phyloP scores from a whole-genome alignment of 148 eudicot species.

The Selenicereus undatus region DNA sequence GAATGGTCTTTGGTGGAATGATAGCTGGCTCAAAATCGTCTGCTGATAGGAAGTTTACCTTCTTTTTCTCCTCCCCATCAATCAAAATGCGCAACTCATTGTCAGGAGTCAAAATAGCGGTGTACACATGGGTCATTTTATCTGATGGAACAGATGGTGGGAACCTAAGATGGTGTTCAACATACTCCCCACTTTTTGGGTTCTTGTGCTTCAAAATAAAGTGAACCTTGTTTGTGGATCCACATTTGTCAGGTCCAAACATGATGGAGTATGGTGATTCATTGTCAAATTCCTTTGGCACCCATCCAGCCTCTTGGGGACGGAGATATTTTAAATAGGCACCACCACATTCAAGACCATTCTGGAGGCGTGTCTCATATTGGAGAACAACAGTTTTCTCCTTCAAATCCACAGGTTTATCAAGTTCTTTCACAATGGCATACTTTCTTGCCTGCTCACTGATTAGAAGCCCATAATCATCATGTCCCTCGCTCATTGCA shows the following conservation, averaged over 20 bases:
- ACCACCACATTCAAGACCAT: conserved; percentile 89
- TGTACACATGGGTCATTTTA: conserved; percentile 72
- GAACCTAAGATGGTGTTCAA: conserved; percentile 88
- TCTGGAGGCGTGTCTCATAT: conserved; percentile 78
- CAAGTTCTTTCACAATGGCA: conserved; percentile 92
- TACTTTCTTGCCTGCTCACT: conserved; percentile 86
- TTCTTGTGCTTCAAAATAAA: conserved; percentile 88
- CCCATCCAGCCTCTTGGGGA: conserved; percentile 90
- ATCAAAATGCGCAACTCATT: conserved; percentile 64
- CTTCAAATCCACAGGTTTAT: conserved; percentile 56
- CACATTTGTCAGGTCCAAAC: conserved; percentile 98
- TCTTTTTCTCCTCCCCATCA: conserved; percentile 96
- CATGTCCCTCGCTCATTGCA: conserved; percentile 87
- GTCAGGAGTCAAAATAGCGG: conserved; percentile 76
- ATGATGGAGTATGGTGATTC: conserved; percentile 80
- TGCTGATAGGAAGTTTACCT: conserved; percentile 57
- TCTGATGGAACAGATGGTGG: conserved; percentile 94
- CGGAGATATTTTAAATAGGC: conserved; percentile 84
- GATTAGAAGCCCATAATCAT: conserved; percentile 91
- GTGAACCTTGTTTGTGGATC: conserved; percentile 96
- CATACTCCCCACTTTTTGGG: conserved; percentile 76
- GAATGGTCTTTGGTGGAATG: conserved; percentile 75
- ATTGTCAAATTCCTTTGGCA: conserved; percentile 66
- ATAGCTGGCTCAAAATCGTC: conserved; percentile 85
- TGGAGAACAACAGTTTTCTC: conserved; percentile 73